Evolutionary conservation across 768 basidiomycete species (phyloP).

Genomic region (Mycena venus): DNA sequence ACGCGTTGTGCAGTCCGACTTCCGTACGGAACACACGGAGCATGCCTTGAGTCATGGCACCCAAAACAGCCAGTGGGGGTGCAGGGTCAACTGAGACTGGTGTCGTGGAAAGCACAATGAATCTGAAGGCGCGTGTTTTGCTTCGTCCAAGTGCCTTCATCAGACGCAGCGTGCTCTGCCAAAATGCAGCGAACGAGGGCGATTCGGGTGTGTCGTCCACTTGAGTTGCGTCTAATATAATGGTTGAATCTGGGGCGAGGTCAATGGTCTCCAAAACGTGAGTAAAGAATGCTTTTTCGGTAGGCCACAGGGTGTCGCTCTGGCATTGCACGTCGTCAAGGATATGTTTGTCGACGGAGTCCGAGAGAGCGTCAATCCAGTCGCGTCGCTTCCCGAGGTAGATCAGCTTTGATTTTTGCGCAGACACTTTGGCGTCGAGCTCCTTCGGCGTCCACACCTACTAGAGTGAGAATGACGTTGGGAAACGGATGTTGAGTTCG

Average conservation of each 20-base stretch:
- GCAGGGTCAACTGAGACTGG: not conserved
- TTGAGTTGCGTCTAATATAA: conserved; percentile 4
- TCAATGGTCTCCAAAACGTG: not conserved
- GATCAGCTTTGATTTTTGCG: not conserved
- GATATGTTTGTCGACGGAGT: not conserved
- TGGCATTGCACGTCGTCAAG: not conserved
- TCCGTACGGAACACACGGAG: conserved; percentile 46
- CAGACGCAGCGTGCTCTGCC: conserved; percentile 13
- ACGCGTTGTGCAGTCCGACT: conserved; percentile 33
- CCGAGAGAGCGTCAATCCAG: not conserved
- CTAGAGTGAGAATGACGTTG: conserved; percentile 2
- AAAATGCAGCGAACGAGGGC: conserved; percentile 16
- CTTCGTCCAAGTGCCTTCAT: conserved; percentile 17
- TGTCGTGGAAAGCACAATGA: conserved; percentile 16
- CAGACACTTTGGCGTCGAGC: not conserved
- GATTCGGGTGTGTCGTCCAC: conserved; percentile 6
- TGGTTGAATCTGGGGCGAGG: not conserved
- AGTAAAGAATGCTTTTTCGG: not conserved
- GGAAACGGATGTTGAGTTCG: too few species aligned
- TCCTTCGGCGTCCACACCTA: conserved; percentile 16
- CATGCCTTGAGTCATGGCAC: conserved; percentile 45
- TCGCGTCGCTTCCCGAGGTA: not conserved
- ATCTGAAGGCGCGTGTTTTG: not conserved
- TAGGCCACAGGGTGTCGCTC: not conserved
- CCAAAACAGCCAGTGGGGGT: not conserved